phyloP scores from a whole-genome alignment of 1,284 basidiomycete species.

The Erythrobasidium hasegawianum region DNA sequence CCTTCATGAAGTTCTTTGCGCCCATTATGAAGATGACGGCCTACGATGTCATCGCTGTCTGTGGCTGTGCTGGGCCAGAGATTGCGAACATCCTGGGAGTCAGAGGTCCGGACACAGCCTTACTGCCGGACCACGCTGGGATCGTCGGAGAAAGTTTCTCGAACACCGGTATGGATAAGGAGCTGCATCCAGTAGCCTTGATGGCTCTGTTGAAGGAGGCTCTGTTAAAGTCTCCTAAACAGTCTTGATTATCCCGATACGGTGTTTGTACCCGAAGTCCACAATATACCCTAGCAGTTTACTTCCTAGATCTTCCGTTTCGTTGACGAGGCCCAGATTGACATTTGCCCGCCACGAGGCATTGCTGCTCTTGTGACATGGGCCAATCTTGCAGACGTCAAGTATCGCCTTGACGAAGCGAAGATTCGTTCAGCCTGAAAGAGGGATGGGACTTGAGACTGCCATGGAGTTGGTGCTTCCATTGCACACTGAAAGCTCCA shows the following conservation, averaged over 20 bases:
- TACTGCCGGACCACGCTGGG: not conserved
- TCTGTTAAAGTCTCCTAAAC: too few relatives aligned
- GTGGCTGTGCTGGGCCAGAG: not conserved
- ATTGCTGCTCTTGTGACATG: too few relatives aligned
- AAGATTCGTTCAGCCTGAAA: too few relatives aligned
- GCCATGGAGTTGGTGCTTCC: not conserved
- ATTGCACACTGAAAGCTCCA: not conserved
- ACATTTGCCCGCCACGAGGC: too few relatives aligned
- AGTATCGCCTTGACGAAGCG: too few relatives aligned
- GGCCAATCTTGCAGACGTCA: too few relatives aligned
- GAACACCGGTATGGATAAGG: not conserved
- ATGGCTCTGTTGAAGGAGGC: not conserved
- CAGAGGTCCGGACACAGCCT: not conserved
- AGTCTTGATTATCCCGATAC: too few relatives aligned
- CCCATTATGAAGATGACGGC: not conserved
- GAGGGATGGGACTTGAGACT: too few relatives aligned
- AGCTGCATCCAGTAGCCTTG: not conserved
- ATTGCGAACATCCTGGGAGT: not conserved
- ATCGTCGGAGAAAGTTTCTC: not conserved
- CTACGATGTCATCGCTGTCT: conserved; percentile 2
- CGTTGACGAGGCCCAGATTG: too few relatives aligned
- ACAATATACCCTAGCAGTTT: too few relatives aligned
- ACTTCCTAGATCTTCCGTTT: too few relatives aligned
- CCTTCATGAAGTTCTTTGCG: not conserved
- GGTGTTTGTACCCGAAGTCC: too few relatives aligned